phyloP scores from a whole-genome alignment of 768 basidiomycete species.

The Suillus placidus region DNA sequence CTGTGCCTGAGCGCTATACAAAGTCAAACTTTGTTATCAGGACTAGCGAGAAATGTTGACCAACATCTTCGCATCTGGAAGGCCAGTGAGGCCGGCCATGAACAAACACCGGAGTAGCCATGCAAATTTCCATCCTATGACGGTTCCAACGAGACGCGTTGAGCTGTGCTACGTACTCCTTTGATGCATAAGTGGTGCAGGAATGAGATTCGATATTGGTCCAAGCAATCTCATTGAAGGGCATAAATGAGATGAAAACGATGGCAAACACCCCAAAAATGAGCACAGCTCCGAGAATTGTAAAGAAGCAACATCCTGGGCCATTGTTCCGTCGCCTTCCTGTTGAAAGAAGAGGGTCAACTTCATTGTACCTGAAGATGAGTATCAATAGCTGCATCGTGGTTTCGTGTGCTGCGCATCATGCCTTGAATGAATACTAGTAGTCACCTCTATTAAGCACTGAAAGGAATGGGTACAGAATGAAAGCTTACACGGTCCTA shows the following conservation, averaged over 20 bases:
- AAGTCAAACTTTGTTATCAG: not conserved
- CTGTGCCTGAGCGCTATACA: conserved; percentile 19
- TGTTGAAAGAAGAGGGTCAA: not conserved
- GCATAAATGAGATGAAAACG: not conserved
- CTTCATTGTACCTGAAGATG: not conserved
- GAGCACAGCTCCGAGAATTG: not conserved
- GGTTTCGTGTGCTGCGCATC: not conserved
- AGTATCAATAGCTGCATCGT: not conserved
- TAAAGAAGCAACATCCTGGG: conserved; percentile 8
- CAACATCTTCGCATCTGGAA: conserved; percentile 28
- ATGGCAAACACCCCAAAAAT: conserved; percentile 3
- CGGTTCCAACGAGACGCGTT: conserved; percentile 31
- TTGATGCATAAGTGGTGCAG: conserved; percentile 32
- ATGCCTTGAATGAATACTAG: not conserved
- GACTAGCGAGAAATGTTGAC: not conserved
- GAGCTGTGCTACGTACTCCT: conserved; percentile 33
- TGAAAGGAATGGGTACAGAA: not conserved
- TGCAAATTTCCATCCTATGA: conserved; percentile 27
- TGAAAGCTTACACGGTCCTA: not conserved
- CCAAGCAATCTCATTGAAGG: conserved; percentile 19
- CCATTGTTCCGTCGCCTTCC: not conserved
- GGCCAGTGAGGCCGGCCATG: conserved; percentile 25
- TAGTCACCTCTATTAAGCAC: not conserved
- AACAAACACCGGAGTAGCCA: conserved; percentile 21
- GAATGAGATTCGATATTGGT: conserved; percentile 15